Percentiles rank a stretch among this genome's conserved stretches.
phyloP scores from a whole-genome alignment of 305 asterid genomes.

The Plantago lanceolata region DNA sequence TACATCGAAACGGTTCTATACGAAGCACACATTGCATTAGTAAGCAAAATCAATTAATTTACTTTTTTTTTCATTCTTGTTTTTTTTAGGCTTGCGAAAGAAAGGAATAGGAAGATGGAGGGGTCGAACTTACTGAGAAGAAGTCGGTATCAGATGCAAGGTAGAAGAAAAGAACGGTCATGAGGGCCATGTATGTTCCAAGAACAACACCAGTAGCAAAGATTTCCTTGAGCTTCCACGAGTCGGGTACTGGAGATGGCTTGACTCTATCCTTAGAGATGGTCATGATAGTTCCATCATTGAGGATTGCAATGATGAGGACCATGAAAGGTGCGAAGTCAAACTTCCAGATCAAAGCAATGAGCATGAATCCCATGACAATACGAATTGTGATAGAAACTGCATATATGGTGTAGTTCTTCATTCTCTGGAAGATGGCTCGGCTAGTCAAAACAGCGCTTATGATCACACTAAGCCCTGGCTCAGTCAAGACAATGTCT shows the following conservation, averaged over 20 bases:
- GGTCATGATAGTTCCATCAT: constrained; percentile 96
- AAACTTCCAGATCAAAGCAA: constrained; percentile 82
- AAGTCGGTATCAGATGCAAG: constrained; percentile 65
- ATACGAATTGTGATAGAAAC: constrained; percentile 92
- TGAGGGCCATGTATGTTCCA: constrained; percentile 74
- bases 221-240: constrained; percentile 89
- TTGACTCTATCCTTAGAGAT: constrained; percentile 88
- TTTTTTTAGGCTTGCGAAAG: background rate
- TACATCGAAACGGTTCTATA: constrained; percentile 39
- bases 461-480: constrained; percentile 84
- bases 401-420: constrained; percentile 88
- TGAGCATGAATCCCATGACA: constrained; percentile 80
- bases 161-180: constrained; percentile 69
- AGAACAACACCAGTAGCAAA: constrained; percentile 81
- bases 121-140: constrained; percentile 32
- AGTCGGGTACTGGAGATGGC: constrained; percentile 90
- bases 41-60: background rate
- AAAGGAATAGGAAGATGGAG: background rate
- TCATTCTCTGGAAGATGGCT: constrained; percentile 96
- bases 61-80: background rate
- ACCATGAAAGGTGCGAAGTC: constrained; percentile 98
- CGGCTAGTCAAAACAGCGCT: constrained; percentile 86
- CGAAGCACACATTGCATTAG: background rate
- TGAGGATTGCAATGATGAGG: constrained; percentile 74
- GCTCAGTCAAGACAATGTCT: constrained; percentile 88